phyloP scores from a whole-genome alignment of 2,329 filamentous ascomycete genomes.

The Sclerotiophoma versabilis region DNA sequence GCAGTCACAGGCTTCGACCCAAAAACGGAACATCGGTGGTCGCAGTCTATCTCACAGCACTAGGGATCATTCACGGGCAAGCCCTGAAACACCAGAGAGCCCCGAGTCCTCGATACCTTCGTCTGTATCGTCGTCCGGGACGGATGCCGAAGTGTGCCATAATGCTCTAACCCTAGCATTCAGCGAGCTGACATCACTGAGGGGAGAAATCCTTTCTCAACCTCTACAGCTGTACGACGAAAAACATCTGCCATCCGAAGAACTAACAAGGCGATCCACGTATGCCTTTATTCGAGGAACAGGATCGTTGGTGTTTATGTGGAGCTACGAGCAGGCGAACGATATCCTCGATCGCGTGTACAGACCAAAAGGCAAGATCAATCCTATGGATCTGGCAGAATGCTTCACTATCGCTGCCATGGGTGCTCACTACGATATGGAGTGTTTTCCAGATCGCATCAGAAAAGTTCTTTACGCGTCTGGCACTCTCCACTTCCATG shows the following conservation, averaged over 20 bases:
- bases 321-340: slow-evolving; percentile 41
- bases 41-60: slow-evolving; percentile 36
- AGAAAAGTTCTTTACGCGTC: slow-evolving; percentile 44
- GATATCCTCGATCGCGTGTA: slow-evolving; percentile 47
- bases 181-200: slow-evolving; percentile 42
- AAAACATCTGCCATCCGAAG: slow-evolving; percentile 39
- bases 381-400: slow-evolving; percentile 45
- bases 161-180: slow-evolving; percentile 47
- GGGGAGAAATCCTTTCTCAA: slow-evolving; percentile 40
- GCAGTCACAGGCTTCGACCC: slow-evolving; percentile 27
- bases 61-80: slow-evolving; percentile 33
- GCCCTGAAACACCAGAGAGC: slow-evolving; percentile 41
- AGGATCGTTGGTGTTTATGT: slow-evolving; percentile 48
- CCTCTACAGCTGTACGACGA: slow-evolving; percentile 36
- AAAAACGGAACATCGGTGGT: slow-evolving; percentile 30
- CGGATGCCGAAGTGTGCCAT: slow-evolving; percentile 42
- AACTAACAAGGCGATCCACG: slow-evolving; percentile 39
- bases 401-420: slow-evolving; percentile 48
- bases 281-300: slow-evolving; percentile 46
- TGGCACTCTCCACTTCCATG: slow-evolving; percentile 43
- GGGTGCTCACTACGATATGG: slow-evolving; percentile 48
- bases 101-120: slow-evolving; percentile 28
- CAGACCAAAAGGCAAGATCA: slow-evolving; percentile 31
- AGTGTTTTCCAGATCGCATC: slow-evolving; percentile 43
- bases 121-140: slow-evolving; percentile 23